phyloP scores from a whole-genome alignment of 2,329 filamentous ascomycete genomes.

The Trichophyton verrucosum region DNA sequence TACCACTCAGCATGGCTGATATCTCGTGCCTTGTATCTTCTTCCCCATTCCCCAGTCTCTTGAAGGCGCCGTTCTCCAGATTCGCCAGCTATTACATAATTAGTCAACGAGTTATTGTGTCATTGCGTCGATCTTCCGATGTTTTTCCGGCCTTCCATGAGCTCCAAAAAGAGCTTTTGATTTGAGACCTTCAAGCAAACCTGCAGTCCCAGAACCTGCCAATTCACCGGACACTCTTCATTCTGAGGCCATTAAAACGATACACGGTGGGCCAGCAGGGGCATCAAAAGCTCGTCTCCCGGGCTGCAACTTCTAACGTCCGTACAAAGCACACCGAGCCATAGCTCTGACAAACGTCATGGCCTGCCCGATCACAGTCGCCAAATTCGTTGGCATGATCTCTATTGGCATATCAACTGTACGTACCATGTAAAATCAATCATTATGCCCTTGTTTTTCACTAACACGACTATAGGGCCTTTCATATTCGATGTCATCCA shows the following conservation, averaged over 20 bases:
- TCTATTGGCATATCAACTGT: conserved; percentile 81
- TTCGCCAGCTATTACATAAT: background rate
- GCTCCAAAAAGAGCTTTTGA: background rate
- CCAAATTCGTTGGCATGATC: conserved; percentile 88
- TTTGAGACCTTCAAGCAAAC: too few relatives aligned
- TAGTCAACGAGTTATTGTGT: background rate
- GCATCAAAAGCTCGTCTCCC: background rate
- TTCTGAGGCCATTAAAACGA: background rate
- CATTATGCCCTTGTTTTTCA: too few relatives aligned
- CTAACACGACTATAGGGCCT: conserved; percentile 51
- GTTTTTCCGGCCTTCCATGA: background rate
- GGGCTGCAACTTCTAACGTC: background rate
- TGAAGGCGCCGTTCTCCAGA: background rate
- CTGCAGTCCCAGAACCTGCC: background rate
- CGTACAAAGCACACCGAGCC: background rate
- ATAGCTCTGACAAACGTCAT: conserved; percentile 32
- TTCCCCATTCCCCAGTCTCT: background rate
- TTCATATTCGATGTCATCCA: conserved; percentile 67
- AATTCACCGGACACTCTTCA: background rate
- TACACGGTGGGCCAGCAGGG: background rate
- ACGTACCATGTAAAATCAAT: conserved; percentile 27
- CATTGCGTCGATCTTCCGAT: background rate
- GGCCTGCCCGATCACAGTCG: conserved; percentile 58
- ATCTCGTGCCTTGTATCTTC: background rate
- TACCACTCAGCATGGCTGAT: background rate